These are phyloP conservation scores for Malus hybrid DNA, from an alignment of 331 rosid genomes.

Conservation along the genomic window DNA sequence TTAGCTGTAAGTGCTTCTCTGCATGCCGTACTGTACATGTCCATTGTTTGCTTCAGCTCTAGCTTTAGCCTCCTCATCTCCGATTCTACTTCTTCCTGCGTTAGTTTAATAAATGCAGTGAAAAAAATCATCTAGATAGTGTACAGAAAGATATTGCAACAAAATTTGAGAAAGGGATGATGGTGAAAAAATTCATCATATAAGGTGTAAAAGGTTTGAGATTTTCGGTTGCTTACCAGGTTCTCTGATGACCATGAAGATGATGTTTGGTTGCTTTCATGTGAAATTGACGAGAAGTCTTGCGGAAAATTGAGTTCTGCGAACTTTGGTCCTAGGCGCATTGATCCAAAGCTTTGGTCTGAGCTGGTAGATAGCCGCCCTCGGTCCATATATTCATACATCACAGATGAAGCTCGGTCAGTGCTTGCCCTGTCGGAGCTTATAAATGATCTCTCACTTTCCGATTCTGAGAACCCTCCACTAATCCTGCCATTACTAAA, in stretches of 20 bases:
- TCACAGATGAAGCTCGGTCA: constrained; percentile 47
- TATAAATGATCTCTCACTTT: constrained; percentile 68
- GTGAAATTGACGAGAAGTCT: constrained; percentile 40
- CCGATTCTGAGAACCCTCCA: constrained; percentile 49
- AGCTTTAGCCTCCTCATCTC: constrained; percentile 81
- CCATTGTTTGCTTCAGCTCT: constrained; percentile 87
- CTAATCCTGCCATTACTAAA: constrained; percentile 26
- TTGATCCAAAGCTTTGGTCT: constrained; percentile 52
- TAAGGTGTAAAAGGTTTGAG: too few species aligned
- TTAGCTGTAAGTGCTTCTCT: constrained; percentile 78
- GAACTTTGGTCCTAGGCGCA: constrained; percentile 29
- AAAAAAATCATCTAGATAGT: not conserved
- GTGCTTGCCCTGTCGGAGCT: constrained; percentile 78
- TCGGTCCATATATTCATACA: constrained; percentile 46
- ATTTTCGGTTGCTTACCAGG: constrained; percentile 34
- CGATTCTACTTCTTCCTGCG: constrained; percentile 69
- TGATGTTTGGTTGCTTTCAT: constrained; percentile 46
- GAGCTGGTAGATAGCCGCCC: constrained; percentile 59
- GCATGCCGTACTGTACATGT: constrained; percentile 83
- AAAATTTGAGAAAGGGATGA: not conserved
- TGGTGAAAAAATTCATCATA: too few species aligned
- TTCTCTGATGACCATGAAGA: constrained; percentile 60
- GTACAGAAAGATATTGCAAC: not conserved
- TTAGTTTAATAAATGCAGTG: not conserved
- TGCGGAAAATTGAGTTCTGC: constrained; percentile 30